A percentile compares a stretch with the other conserved stretches of the same genome.
Conservation (phyloP, 495 filamentous ascomycete genomes). For the Xylona heveae region DNA sequence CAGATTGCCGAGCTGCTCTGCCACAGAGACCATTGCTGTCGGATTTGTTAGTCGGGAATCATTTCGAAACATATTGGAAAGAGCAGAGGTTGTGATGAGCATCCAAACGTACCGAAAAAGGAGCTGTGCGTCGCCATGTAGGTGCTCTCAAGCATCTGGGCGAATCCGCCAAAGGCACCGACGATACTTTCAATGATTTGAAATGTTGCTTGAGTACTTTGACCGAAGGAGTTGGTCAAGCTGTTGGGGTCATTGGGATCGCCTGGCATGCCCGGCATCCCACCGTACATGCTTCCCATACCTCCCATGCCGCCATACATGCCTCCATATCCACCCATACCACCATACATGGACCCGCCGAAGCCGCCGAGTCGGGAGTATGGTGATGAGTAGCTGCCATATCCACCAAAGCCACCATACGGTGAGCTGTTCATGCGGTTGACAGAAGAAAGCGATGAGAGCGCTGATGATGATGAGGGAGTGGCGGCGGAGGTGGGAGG, state of each 20-base stretch:
- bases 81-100: slow-evolving; percentile 3
- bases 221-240: slow-evolving; percentile 72
- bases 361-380: slow-evolving; percentile 46
- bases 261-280: slow-evolving; percentile 19
- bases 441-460: slow-evolving; percentile 19
- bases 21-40: slow-evolving; percentile 89
- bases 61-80: slow-evolving; percentile 1
- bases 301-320: slow-evolving; percentile 27
- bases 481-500: too few species aligned
- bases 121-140: slow-evolving; percentile 99
- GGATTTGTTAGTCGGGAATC: slow-evolving; percentile 1
- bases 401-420: slow-evolving; percentile 21
- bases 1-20: slow-evolving; percentile 87
- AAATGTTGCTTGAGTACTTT: slow-evolving; percentile 91
- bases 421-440: slow-evolving; percentile 33
- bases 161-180: slow-evolving; percentile 93
- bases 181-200: slow-evolving; percentile 97
- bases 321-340: slow-evolving; percentile 31
- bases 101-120: slow-evolving; percentile 66
- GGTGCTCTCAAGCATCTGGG: slow-evolving; percentile 98
- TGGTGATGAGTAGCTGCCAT: slow-evolving; percentile 33
- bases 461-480: slow-evolving; percentile 17
- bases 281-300: slow-evolving; percentile 31
- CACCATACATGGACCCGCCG: slow-evolving; percentile 25
- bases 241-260: slow-evolving; percentile 88